Evolutionary conservation across 2,329 filamentous ascomycete species (phyloP).

Genomic region (Chaetomiaceae sp.): DNA sequence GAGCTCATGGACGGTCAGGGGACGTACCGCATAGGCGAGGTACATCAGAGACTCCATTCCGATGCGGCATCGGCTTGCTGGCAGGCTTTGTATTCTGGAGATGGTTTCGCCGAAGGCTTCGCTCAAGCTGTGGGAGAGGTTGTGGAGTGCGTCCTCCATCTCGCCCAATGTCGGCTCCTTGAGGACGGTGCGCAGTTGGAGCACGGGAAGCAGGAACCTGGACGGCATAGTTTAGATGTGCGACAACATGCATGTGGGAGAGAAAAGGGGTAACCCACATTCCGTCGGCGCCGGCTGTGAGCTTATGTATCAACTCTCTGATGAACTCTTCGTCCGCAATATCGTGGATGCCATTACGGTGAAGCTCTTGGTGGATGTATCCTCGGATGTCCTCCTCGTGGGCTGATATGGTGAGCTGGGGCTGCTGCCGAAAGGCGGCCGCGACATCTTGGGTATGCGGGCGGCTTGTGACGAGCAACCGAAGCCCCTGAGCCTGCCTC

Average conservation of each 20-base stretch:
- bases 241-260: neutral
- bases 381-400: conserved; percentile 22
- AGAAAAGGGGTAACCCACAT: conserved; percentile 23
- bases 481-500: conserved; percentile 15
- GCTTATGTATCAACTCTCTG: conserved; percentile 24
- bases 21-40: conserved; percentile 28
- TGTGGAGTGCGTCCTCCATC: conserved; percentile 26
- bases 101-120: conserved; percentile 30
- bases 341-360: conserved; percentile 17
- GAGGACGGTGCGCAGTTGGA: conserved; percentile 30
- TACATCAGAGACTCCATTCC: conserved; percentile 30
- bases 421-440: neutral
- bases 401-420: neutral
- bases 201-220: conserved; percentile 30
- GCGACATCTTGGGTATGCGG: neutral
- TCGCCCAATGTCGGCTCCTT: conserved; percentile 30
- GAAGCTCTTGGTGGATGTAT: conserved; percentile 24
- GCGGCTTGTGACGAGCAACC: neutral
- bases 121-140: conserved; percentile 21
- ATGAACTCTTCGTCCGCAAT: conserved; percentile 26
- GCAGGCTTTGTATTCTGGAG: conserved; percentile 25
- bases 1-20: conserved; percentile 28
- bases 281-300: conserved; percentile 26
- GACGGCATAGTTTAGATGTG: neutral
- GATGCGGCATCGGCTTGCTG: conserved; percentile 24